Conservation (phyloP, 2,329 filamentous ascomycete species). For the Exophiala sp. region DNA sequence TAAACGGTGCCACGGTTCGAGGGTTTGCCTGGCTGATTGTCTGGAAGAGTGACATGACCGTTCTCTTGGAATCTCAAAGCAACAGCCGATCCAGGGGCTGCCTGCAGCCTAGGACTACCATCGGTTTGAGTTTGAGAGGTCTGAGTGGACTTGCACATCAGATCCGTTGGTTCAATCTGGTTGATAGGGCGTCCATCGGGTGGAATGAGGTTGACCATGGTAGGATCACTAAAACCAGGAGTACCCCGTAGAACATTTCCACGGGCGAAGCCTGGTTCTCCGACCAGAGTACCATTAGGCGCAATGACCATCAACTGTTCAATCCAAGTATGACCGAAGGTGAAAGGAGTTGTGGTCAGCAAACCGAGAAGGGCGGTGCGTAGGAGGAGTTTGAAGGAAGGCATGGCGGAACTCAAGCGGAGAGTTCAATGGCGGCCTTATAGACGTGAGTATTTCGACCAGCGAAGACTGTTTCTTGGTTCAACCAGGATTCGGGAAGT, state of each 20-base stretch:
- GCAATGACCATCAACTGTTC: constrained; percentile 68
- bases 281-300: constrained; percentile 66
- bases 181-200: constrained; percentile 45
- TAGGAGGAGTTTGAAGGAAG: constrained; percentile 12
- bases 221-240: constrained; percentile 52
- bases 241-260: constrained; percentile 57
- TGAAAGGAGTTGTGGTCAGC: constrained; percentile 16
- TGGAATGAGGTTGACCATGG: constrained; percentile 61
- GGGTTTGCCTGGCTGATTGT: constrained; percentile 55
- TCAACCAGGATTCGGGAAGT: not conserved
- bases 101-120: constrained; percentile 57
- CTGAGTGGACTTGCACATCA: constrained; percentile 61
- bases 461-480: constrained; percentile 1
- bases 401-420: constrained; percentile 10
- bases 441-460: not conserved
- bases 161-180: constrained; percentile 45
- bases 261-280: constrained; percentile 66
- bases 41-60: constrained; percentile 62
- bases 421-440: not conserved
- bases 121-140: constrained; percentile 53
- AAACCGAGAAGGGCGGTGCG: constrained; percentile 30
- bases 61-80: constrained; percentile 68
- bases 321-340: constrained; percentile 69
- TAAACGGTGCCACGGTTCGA: constrained; percentile 64
- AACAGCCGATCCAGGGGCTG: constrained; percentile 55